phyloP scores from a whole-genome alignment of 176 grass and related monocot species.

The Musa beccarii region DNA sequence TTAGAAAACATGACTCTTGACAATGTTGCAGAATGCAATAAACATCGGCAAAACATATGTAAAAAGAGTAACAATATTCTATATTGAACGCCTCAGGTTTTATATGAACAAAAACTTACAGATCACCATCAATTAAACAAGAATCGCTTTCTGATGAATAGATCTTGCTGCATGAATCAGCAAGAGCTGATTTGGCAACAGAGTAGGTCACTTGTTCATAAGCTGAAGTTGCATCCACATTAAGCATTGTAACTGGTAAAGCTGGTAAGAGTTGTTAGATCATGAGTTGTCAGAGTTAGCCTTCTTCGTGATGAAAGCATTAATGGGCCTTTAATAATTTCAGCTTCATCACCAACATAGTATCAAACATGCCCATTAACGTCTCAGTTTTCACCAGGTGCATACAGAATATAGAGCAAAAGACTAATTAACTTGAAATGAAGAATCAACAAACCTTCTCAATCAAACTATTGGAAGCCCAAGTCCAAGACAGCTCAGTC shows the following conservation, averaged over 20 bases:
- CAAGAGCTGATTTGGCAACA: constrained; percentile 59
- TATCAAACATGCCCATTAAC: constrained; percentile 11
- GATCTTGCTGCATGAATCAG: constrained; percentile 61
- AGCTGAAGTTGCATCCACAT: constrained; percentile 49
- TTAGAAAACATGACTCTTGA: constrained; percentile 15
- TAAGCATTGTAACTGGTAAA: constrained; percentile 60
- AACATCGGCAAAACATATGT: not conserved
- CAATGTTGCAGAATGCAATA: not conserved
- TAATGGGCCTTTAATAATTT: constrained; percentile 39
- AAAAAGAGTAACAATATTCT: too few relatives aligned
- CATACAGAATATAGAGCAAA: constrained; percentile 21
- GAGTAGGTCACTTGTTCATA: constrained; percentile 62
- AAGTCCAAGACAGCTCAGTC: constrained; percentile 64
- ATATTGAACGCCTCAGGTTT: constrained; percentile 2
- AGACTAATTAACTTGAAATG: constrained; percentile 8
- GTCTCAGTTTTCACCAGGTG: constrained; percentile 6
- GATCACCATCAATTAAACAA: constrained; percentile 33
- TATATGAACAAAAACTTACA: constrained; percentile 33
- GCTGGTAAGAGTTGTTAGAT: constrained; percentile 72
- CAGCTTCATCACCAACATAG: constrained; percentile 55
- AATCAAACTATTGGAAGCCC: constrained; percentile 69
- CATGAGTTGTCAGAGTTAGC: constrained; percentile 64
- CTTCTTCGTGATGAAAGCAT: constrained; percentile 50
- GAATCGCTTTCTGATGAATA: constrained; percentile 39
- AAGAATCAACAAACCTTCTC: constrained; percentile 62